phyloP scores from a whole-genome alignment of 768 basidiomycete genomes.

The Leccinellum luteum region DNA sequence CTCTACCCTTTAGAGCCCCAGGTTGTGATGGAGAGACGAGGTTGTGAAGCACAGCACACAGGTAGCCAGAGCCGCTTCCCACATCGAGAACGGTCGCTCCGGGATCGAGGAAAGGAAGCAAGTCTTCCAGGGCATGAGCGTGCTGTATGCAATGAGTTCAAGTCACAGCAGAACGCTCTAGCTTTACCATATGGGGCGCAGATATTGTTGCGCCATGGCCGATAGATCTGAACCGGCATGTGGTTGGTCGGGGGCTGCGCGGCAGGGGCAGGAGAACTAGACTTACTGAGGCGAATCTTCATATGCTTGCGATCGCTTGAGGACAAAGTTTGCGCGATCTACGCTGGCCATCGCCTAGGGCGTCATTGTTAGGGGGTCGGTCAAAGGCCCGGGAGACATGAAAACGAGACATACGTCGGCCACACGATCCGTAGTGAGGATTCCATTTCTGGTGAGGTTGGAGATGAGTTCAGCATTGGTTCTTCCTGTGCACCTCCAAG shows the following conservation, averaged over 20 bases:
- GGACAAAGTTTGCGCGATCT: slow-evolving; percentile 70
- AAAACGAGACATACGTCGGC: slow-evolving; percentile 43
- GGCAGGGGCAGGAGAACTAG: slow-evolving; percentile 29
- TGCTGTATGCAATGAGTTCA: slow-evolving; percentile 48
- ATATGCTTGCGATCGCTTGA: slow-evolving; percentile 54
- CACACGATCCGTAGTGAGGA: slow-evolving; percentile 57
- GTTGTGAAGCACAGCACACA: slow-evolving; percentile 76
- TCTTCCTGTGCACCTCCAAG: slow-evolving; percentile 73
- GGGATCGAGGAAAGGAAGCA: slow-evolving; percentile 67
- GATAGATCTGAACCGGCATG: slow-evolving; percentile 50
- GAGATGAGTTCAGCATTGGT: slow-evolving; percentile 71
- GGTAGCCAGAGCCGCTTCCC: slow-evolving; percentile 86
- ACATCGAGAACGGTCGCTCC: slow-evolving; percentile 84
- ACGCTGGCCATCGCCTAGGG: slow-evolving; percentile 72
- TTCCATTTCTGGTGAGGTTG: slow-evolving; percentile 55
- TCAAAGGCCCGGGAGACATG: neutral
- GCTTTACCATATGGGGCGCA: slow-evolving; percentile 88
- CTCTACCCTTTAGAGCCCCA: slow-evolving; percentile 42
- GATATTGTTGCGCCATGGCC: slow-evolving; percentile 90
- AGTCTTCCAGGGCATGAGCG: slow-evolving; percentile 78
- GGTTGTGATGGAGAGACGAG: slow-evolving; percentile 44
- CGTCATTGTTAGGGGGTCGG: neutral
- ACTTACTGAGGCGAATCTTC: slow-evolving; percentile 72
- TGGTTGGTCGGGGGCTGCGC: neutral
- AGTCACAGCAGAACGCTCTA: neutral